These are phyloP conservation scores for Epichloe baconii DNA, from an alignment of 2,329 filamentous ascomycete species.

Conservation along the genomic window DNA sequence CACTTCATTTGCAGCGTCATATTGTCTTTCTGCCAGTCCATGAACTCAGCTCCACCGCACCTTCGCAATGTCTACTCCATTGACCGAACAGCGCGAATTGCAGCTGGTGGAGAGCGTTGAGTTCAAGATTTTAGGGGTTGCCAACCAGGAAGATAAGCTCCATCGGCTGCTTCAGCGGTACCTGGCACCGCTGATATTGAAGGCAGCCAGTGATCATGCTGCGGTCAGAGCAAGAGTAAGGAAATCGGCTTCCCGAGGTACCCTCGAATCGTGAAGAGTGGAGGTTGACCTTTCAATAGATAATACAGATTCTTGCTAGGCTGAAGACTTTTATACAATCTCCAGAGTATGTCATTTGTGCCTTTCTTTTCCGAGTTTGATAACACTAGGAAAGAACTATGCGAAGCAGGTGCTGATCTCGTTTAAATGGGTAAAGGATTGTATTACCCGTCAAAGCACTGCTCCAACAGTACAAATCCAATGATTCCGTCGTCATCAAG, in stretches of 20 bases:
- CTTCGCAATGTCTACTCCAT: conserved; percentile 21
- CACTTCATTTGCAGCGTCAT: not conserved
- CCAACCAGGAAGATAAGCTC: conserved; percentile 74
- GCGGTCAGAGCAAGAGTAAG: conserved; percentile 65
- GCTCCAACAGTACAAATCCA: conserved; percentile 77
- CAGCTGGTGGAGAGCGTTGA: conserved; percentile 76
- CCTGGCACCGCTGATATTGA: conserved; percentile 69
- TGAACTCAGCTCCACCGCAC: not conserved
- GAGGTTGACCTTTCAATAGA: conserved; percentile 20
- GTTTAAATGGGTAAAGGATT: conserved; percentile 31
- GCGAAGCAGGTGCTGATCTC: conserved; percentile 1
- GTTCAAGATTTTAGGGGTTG: conserved; percentile 63
- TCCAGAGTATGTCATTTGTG: conserved; percentile 27
- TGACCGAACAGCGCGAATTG: conserved; percentile 58
- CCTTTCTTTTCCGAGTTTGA: not conserved
- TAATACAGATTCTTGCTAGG: conserved; percentile 37
- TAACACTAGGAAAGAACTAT: not conserved
- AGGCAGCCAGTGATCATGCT: conserved; percentile 68
- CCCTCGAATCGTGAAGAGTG: not conserved
- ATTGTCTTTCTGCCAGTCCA: not conserved
- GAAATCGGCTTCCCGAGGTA: not conserved
- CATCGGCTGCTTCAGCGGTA: conserved; percentile 66
- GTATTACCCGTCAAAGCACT: conserved; percentile 74
- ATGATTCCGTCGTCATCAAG: conserved; percentile 59
- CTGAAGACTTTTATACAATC: conserved; percentile 42